Conservation (phyloP, 495 filamentous ascomycete species). For the Aspergillus panamensis region DNA sequence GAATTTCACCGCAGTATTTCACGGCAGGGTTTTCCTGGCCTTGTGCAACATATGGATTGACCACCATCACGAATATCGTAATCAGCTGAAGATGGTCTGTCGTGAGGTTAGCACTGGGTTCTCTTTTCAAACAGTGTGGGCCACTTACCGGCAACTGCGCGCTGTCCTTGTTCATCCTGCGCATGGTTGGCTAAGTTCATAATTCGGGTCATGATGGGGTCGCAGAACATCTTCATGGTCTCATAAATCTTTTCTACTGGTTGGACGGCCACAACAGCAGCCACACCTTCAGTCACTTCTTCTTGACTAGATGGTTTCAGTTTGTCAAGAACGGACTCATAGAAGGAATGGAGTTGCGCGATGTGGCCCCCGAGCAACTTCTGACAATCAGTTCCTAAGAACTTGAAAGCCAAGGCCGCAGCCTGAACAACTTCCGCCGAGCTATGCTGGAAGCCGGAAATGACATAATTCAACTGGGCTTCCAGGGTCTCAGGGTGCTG, state of each 20-base stretch:
- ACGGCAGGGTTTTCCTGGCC: conserved; percentile 82
- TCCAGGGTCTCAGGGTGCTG: conserved; percentile 89
- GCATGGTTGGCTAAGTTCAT: conserved; percentile 85
- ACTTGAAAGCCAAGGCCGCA: conserved; percentile 90
- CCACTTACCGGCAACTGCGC: conserved; percentile 73
- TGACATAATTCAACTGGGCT: conserved; percentile 89
- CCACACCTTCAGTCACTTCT: conserved; percentile 92
- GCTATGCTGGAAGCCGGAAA: conserved; percentile 78
- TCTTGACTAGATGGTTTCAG: conserved; percentile 84
- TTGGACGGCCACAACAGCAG: conserved; percentile 83
- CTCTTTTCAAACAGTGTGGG: not conserved
- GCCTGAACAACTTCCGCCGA: conserved; percentile 87
- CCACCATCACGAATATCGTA: conserved; percentile 79
- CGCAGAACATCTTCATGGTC: conserved; percentile 87
- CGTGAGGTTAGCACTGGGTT: conserved; percentile 21
- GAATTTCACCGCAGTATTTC: conserved; percentile 91
- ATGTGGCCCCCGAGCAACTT: conserved; percentile 77
- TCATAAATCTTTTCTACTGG: conserved; percentile 73
- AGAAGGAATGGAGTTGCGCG: conserved; percentile 82
- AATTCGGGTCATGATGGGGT: conserved; percentile 81
- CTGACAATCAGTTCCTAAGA: conserved; percentile 92
- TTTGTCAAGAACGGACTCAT: conserved; percentile 79
- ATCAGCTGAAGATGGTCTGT: conserved; percentile 85
- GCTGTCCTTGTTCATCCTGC: conserved; percentile 70
- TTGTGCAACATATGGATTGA: conserved; percentile 72